Conservation (phyloP, 148 eudicot species). For the Spergularia marina region DNA sequence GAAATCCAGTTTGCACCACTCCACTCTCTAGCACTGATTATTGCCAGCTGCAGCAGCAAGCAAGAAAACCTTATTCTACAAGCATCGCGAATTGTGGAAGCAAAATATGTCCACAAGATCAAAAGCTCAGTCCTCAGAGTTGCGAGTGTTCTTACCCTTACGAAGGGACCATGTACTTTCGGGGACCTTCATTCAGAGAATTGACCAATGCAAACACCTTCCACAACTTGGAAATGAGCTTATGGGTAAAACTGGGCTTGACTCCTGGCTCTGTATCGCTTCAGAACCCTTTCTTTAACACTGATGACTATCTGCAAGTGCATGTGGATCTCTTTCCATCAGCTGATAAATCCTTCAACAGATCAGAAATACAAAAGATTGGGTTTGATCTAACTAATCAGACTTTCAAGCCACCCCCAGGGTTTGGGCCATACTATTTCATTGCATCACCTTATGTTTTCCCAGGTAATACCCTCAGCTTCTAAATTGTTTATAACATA, state of each 20-base stretch:
- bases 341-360: slow-evolving; percentile 45
- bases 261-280: slow-evolving; percentile 77
- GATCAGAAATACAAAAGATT: slow-evolving; percentile 59
- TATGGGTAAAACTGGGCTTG: slow-evolving; percentile 65
- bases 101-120: slow-evolving; percentile 52
- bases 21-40: slow-evolving; percentile 45
- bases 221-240: slow-evolving; percentile 71
- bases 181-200: slow-evolving; percentile 74
- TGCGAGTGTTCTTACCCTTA: slow-evolving; percentile 85
- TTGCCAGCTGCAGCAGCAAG: slow-evolving; percentile 55
- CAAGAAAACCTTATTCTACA: slow-evolving; percentile 64
- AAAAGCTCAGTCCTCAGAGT: slow-evolving; percentile 74
- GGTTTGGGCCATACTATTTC: slow-evolving; percentile 80
- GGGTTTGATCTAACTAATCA: slow-evolving; percentile 76
- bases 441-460: slow-evolving; percentile 68
- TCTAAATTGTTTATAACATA: not conserved
- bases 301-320: slow-evolving; percentile 73
- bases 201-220: slow-evolving; percentile 58
- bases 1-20: slow-evolving; percentile 69
- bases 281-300: slow-evolving; percentile 67
- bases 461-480: slow-evolving; percentile 48
- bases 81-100: slow-evolving; percentile 67
- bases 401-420: slow-evolving; percentile 68
- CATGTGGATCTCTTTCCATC: slow-evolving; percentile 77
- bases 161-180: slow-evolving; percentile 77